Conservation (phyloP, 2,329 filamentous ascomycete genomes). For the Fusarium sp. region DNA sequence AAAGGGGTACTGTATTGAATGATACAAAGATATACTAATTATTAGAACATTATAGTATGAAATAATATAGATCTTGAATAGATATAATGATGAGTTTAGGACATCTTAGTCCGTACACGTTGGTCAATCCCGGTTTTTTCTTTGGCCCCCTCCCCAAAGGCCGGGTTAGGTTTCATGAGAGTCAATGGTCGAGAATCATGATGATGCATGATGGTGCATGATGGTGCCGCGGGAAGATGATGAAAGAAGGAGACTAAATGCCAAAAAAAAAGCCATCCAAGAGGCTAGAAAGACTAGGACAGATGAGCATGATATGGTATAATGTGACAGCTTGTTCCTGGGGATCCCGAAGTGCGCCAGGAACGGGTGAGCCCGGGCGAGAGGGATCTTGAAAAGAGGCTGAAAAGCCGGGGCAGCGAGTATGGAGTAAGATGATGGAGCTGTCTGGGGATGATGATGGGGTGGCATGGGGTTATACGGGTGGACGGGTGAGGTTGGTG, state of each 20-base stretch:
- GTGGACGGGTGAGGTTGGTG: slow-evolving; percentile 26
- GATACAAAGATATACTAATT: too few relatives aligned
- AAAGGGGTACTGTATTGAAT: too few relatives aligned
- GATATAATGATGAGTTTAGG: too few relatives aligned
- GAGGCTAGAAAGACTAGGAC: slow-evolving; percentile 13
- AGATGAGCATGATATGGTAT: slow-evolving; percentile 27
- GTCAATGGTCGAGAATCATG: slow-evolving; percentile 30
- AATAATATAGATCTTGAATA: too few relatives aligned
- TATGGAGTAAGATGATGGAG: slow-evolving; percentile 43
- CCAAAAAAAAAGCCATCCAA: slow-evolving; percentile 16
- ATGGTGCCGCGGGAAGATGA: slow-evolving; percentile 39
- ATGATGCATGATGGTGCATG: slow-evolving; percentile 4
- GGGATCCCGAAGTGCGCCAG: slow-evolving; percentile 48
- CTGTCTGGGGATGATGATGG: slow-evolving; percentile 7
- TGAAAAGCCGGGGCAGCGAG: slow-evolving; percentile 46
- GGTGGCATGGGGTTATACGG: slow-evolving; percentile 32
- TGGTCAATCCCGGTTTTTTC: too few relatives aligned
- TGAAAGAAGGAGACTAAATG: slow-evolving; percentile 29
- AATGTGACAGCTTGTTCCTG: slow-evolving; percentile 45
- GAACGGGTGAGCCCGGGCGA: slow-evolving; percentile 47
- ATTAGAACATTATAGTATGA: too few relatives aligned
- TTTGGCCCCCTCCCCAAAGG: not conserved
- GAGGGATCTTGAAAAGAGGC: slow-evolving; percentile 45
- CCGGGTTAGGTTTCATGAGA: slow-evolving; percentile 30
- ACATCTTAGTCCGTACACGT: too few relatives aligned